These are phyloP conservation scores for Phytophthora hibernalis DNA, from an alignment of 352 stramenopile species.

Conservation along the genomic window DNA sequence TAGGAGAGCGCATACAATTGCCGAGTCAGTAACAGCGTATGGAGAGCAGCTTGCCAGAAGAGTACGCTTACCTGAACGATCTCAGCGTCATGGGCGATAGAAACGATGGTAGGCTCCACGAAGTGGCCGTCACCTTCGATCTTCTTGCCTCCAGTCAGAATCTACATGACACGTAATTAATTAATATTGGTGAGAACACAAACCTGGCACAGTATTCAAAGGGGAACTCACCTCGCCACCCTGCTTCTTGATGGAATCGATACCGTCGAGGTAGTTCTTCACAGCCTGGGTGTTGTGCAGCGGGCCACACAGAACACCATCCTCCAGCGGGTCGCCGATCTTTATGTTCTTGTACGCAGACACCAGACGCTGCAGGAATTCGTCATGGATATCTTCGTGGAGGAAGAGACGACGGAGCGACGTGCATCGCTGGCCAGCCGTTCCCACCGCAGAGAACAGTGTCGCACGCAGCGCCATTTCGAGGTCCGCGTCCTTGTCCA, in stretches of 20 bases:
- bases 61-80: constrained; percentile 71
- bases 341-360: constrained; percentile 90
- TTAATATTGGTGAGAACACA: constrained; percentile 11
- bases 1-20: neutral
- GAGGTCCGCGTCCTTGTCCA: constrained; percentile 92
- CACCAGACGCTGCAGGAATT: constrained; percentile 86
- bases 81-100: constrained; percentile 77
- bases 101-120: constrained; percentile 92
- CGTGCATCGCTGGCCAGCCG: constrained; percentile 93
- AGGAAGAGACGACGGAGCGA: constrained; percentile 92
- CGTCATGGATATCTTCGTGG: constrained; percentile 92
- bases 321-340: constrained; percentile 89
- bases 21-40: neutral
- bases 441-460: constrained; percentile 93
- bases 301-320: constrained; percentile 87
- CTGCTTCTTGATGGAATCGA: constrained; percentile 87
- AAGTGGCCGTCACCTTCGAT: constrained; percentile 87
- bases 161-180: constrained; percentile 45
- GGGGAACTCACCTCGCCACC: constrained; percentile 71
- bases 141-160: constrained; percentile 88
- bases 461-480: constrained; percentile 91
- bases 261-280: constrained; percentile 85
- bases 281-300: constrained; percentile 79
- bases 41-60: neutral
- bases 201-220: constrained; percentile 2